phyloP scores from a whole-genome alignment of 345 rosid genomes.

The Eucalyptus fibrosa region DNA sequence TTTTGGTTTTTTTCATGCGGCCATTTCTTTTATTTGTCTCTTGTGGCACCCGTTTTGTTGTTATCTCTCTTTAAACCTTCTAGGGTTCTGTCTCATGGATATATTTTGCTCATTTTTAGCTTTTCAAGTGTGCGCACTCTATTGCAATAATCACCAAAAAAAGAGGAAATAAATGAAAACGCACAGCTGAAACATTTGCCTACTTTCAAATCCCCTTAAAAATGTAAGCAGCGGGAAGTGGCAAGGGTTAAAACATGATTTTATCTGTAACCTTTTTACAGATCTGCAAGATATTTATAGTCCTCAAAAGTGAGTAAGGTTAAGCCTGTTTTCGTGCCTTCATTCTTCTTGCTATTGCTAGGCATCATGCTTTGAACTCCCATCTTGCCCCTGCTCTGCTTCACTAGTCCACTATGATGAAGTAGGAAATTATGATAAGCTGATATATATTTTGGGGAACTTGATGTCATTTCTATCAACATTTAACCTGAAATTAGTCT shows the following conservation, averaged over 20 bases:
- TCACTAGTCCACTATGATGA: neutral
- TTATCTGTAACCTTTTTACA: neutral
- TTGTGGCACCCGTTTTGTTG: neutral
- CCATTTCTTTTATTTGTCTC: neutral
- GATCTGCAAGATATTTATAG: neutral
- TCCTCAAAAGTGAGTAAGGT: neutral
- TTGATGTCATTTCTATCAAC: neutral
- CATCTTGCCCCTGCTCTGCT: neutral
- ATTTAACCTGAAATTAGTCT: neutral
- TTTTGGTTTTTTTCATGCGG: neutral
- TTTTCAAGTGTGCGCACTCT: neutral
- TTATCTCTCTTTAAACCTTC: neutral
- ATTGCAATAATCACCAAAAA: neutral
- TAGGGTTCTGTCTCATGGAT: neutral
- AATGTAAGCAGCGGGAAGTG: neutral
- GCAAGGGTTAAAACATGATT: neutral
- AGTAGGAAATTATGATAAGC: neutral
- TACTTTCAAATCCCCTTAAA: neutral
- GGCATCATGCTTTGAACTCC: neutral
- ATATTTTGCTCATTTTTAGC: neutral
- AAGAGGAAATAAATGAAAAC: neutral
- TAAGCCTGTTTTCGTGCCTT: neutral
- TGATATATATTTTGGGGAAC: neutral
- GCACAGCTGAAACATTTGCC: neutral
- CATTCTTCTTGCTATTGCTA: neutral